These are phyloP conservation scores for Nigrospora oryzae DNA, from an alignment of 2,329 filamentous ascomycete species.

Conservation along the genomic window DNA sequence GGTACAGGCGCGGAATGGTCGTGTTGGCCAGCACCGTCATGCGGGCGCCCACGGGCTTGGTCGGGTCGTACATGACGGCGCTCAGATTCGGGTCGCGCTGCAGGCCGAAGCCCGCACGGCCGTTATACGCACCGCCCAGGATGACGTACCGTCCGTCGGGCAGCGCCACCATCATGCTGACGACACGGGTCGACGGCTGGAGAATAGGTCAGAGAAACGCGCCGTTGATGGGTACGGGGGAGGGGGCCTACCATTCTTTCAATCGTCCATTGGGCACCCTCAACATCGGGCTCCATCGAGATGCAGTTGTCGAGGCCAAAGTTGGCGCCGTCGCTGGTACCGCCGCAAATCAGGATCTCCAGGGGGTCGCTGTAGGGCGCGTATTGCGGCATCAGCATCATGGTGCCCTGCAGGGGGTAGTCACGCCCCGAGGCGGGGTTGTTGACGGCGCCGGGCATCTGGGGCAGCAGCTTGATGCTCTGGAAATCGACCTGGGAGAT, in stretches of 20 bases:
- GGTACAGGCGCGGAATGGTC: slow-evolving; percentile 45
- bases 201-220: not conserved
- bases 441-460: slow-evolving; percentile 45
- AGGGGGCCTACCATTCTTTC: slow-evolving; percentile 38
- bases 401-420: slow-evolving; percentile 47
- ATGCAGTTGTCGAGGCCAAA: slow-evolving; percentile 52
- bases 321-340: slow-evolving; percentile 37
- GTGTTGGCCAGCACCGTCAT: slow-evolving; percentile 48
- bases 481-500: slow-evolving; percentile 41
- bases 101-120: slow-evolving; percentile 45
- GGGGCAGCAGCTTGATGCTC: slow-evolving; percentile 39
- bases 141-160: slow-evolving; percentile 50
- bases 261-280: slow-evolving; percentile 40
- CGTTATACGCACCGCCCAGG: slow-evolving; percentile 40
- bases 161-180: slow-evolving; percentile 43
- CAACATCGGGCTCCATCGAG: slow-evolving; percentile 40
- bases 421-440: slow-evolving; percentile 42
- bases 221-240: not conserved
- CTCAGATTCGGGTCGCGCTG: slow-evolving; percentile 36
- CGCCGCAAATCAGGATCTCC: slow-evolving; percentile 46
- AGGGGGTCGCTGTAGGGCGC: slow-evolving; percentile 42
- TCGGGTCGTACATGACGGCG: slow-evolving; percentile 45
- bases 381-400: slow-evolving; percentile 43
- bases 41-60: slow-evolving; percentile 33
- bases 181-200: slow-evolving; percentile 41